Base-by-base conservation (phyloP, 768 basidiomycete genomes). In the Rhodosporidiobolus odoratus region DNA sequence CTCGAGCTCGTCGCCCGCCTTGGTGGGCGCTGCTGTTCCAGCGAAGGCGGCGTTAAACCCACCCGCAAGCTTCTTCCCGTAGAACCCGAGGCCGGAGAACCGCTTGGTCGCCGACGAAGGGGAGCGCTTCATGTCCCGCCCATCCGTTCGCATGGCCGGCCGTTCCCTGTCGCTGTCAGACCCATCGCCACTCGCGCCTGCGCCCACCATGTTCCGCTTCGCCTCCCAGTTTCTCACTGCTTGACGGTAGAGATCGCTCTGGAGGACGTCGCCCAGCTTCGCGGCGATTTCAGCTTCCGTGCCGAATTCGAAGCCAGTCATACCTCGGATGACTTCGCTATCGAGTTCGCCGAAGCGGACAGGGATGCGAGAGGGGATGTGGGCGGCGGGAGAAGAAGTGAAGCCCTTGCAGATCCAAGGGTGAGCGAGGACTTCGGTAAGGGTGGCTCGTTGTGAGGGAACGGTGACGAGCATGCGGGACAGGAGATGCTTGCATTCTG, bases 261-360 rank as follows among this genome's bases (percentile, higher is more conserved):
- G 85, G 32, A 98, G 85, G 30, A 96, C 84, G 1, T 85, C 83
- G 16, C 84, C 77, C 4, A 97, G 84, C 77, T 83, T 87, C 50
- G 83, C 83, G 79, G 91, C 88, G 65, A 98, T 91, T 19, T 95
- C 90, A 8, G 89, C 89, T 59, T 89, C 88, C 0, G 88, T 82
- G 23, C 96, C 96, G 75, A 99, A 97, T 77, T 97, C 95, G 81
- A 99, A 97, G 8, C 95, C 95, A 52, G 88, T 87, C 96, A 97
- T 98, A 59, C 88, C 88, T 41, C 84, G 85, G 77, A 99, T 85
- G 68, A 98, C 91, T 45, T 87, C 85, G 38, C 84, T 85, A 79
- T 98, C 93, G 60, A 99, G 84, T 62, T 97, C 94, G 64, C 92
- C 91, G 0, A 87, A 80, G 19, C 92, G 89, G 13, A 97, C 84